These are phyloP conservation scores for Boletus vinaceobasis DNA, from an alignment of 768 basidiomycete species.

Conservation along the genomic window DNA sequence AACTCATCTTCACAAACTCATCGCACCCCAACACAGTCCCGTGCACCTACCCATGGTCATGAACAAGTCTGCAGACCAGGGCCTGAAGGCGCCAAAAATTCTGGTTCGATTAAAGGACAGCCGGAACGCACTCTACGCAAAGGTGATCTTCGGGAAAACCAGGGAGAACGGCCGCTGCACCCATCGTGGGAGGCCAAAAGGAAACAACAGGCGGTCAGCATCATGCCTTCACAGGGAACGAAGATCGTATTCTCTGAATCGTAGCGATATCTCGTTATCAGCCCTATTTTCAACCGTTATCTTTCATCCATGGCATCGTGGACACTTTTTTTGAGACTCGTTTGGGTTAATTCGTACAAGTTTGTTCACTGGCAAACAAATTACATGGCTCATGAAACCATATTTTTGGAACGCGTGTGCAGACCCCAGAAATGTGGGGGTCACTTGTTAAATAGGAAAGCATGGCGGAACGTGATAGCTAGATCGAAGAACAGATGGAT, in stretches of 20 bases:
- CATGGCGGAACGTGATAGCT: neutral
- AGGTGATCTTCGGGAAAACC: constrained; percentile 2
- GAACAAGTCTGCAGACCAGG: neutral
- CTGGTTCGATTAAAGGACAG: neutral
- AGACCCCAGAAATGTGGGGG: neutral
- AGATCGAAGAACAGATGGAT: neutral
- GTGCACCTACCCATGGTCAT: neutral
- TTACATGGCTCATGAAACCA: neutral
- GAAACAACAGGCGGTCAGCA: constrained; percentile 63
- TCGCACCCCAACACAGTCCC: neutral
- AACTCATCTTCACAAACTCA: neutral
- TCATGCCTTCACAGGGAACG: constrained; percentile 70
- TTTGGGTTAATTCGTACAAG: neutral
- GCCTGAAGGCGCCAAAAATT: neutral
- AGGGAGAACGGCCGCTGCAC: constrained; percentile 52
- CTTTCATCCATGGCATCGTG: constrained; percentile 1
- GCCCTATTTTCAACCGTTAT: neutral
- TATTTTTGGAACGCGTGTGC: neutral
- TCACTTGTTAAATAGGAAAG: neutral
- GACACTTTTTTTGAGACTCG: neutral
- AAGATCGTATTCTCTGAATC: constrained; percentile 64
- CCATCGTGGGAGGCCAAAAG: constrained; percentile 97
- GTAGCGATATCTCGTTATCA: constrained; percentile 5
- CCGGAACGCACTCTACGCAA: neutral
- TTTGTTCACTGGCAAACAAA: neutral